Evolutionary conservation across 2,329 filamentous ascomycete genomes (phyloP).

Genomic region (Zymoseptoria passerinii): DNA sequence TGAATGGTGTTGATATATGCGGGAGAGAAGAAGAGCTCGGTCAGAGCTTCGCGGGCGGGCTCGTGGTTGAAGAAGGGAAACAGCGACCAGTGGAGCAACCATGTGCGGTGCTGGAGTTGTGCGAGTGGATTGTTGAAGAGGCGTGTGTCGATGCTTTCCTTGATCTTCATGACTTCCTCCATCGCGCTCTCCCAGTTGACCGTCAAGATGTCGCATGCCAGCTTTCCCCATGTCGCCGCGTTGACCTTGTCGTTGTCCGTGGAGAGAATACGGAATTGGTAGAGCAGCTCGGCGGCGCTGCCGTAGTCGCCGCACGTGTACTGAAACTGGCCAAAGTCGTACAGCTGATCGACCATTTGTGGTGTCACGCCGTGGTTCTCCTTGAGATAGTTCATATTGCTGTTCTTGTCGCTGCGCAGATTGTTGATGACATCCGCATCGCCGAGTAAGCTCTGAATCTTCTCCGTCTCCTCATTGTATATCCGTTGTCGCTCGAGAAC

Average conservation of each 20-base stretch:
- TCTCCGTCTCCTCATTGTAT: slow-evolving; percentile 78
- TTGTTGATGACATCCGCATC: slow-evolving; percentile 86
- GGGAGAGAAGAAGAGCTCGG: slow-evolving; percentile 94
- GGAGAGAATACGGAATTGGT: slow-evolving; percentile 95
- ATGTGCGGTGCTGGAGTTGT: slow-evolving; percentile 92
- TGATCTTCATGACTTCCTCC: slow-evolving; percentile 83
- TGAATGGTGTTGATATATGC: slow-evolving; percentile 99
- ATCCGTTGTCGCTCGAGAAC: slow-evolving; percentile 75
- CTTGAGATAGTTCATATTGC: slow-evolving; percentile 97
- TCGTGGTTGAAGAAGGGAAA: slow-evolving; percentile 99
- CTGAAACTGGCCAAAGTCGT: slow-evolving; percentile 93
- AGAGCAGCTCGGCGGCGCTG: slow-evolving; percentile 83
- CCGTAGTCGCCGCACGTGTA: slow-evolving; percentile 95
- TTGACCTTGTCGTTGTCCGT: slow-evolving; percentile 98
- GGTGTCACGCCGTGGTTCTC: slow-evolving; percentile 90
- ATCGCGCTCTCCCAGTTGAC: slow-evolving; percentile 92
- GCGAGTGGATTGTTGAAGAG: slow-evolving; percentile 94
- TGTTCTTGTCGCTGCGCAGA: slow-evolving; percentile 91
- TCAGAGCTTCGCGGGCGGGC: slow-evolving; percentile 76
- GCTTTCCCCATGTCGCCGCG: slow-evolving; percentile 93
- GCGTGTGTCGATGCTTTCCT: slow-evolving; percentile 85
- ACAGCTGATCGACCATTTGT: slow-evolving; percentile 93
- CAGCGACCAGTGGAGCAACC: slow-evolving; percentile 95
- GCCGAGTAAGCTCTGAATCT: slow-evolving; percentile 77
- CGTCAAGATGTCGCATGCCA: slow-evolving; percentile 89